Percentiles rank a stretch among this genome's conserved stretches.
phyloP scores from a whole-genome alignment of 1,284 basidiomycete genomes.

The Cryptococcus floricola region DNA sequence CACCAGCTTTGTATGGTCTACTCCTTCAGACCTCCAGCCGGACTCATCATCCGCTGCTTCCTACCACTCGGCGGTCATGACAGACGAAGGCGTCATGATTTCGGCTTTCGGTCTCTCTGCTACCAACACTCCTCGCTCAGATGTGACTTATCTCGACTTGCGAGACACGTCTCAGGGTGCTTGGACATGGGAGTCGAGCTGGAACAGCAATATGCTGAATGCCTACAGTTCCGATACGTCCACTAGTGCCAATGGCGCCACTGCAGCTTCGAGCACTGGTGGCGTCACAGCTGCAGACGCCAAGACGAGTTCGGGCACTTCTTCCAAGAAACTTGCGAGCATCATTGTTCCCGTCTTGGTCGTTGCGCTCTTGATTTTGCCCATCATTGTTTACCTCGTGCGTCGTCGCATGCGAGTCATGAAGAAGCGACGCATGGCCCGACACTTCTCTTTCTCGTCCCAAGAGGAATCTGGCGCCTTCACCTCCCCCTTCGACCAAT shows the following conservation, averaged over 20 bases:
- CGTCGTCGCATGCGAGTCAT: slow-evolving; percentile 38
- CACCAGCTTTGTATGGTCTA: slow-evolving; percentile 43
- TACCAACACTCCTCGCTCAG: slow-evolving; percentile 25
- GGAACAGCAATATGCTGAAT: slow-evolving; percentile 38
- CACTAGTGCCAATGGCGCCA: slow-evolving; percentile 1
- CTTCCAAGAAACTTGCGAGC: slow-evolving; percentile 28
- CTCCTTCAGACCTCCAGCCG: slow-evolving; percentile 42
- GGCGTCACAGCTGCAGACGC: slow-evolving; percentile 3
- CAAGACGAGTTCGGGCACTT: slow-evolving; percentile 8
- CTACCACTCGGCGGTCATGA: slow-evolving; percentile 48
- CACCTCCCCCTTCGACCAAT: slow-evolving; percentile 10
- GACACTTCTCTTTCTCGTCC: slow-evolving; percentile 46
- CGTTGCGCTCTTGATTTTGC: slow-evolving; percentile 28
- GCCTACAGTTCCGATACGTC: slow-evolving; percentile 9
- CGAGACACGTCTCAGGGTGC: slow-evolving; percentile 25
- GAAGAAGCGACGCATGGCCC: slow-evolving; percentile 44
- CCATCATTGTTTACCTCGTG: slow-evolving; percentile 34
- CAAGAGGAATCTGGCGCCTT: slow-evolving; percentile 42
- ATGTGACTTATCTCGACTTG: slow-evolving; percentile 47
- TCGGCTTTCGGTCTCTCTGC: slow-evolving; percentile 43
- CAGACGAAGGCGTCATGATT: slow-evolving; percentile 48
- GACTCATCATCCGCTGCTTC: slow-evolving; percentile 33
- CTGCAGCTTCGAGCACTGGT: slow-evolving; percentile 1
- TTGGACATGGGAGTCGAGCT: slow-evolving; percentile 45
- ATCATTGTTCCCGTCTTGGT: slow-evolving; percentile 43